These are phyloP conservation scores for Escallonia herrerae DNA, from an alignment of 129 eudicot genomes.

Conservation along the genomic window DNA sequence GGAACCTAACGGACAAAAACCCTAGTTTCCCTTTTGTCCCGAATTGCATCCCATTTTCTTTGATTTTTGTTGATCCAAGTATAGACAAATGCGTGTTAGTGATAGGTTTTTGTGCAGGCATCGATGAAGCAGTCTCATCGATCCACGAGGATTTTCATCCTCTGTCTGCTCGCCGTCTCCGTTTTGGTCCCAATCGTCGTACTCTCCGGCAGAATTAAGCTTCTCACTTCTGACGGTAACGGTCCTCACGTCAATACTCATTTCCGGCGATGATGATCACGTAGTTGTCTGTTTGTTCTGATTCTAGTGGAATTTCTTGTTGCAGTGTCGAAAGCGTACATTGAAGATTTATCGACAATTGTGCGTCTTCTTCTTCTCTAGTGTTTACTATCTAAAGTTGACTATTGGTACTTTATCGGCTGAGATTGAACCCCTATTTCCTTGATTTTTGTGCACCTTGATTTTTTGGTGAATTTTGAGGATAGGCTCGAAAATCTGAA, in stretches of 20 bases:
- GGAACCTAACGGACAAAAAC: slow-evolving; percentile 20
- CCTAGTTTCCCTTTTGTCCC: slow-evolving; percentile 16
- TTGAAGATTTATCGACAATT: slow-evolving; percentile 60
- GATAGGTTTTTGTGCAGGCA: neutral
- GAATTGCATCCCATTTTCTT: neutral
- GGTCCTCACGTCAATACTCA: neutral
- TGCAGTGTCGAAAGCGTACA: slow-evolving; percentile 48
- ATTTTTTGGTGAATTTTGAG: neutral
- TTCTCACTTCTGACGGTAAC: neutral
- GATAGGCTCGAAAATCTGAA: neutral
- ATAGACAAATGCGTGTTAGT: too few species aligned
- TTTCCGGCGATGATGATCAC: neutral
- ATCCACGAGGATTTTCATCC: slow-evolving; percentile 79
- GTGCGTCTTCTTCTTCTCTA: slow-evolving; percentile 28
- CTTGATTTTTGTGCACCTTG: neutral
- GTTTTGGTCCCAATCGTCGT: slow-evolving; percentile 60
- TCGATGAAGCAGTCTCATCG: slow-evolving; percentile 65
- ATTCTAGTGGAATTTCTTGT: neutral
- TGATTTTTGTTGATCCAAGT: too few species aligned
- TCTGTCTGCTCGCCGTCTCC: slow-evolving; percentile 67
- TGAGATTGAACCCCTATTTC: neutral
- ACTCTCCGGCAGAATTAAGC: slow-evolving; percentile 30
- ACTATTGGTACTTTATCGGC: neutral
- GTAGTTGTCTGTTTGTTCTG: neutral
- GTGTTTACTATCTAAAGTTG: neutral